phyloP scores from a whole-genome alignment of 2,329 filamentous ascomycete genomes.

The Mollisia scopiformis region DNA sequence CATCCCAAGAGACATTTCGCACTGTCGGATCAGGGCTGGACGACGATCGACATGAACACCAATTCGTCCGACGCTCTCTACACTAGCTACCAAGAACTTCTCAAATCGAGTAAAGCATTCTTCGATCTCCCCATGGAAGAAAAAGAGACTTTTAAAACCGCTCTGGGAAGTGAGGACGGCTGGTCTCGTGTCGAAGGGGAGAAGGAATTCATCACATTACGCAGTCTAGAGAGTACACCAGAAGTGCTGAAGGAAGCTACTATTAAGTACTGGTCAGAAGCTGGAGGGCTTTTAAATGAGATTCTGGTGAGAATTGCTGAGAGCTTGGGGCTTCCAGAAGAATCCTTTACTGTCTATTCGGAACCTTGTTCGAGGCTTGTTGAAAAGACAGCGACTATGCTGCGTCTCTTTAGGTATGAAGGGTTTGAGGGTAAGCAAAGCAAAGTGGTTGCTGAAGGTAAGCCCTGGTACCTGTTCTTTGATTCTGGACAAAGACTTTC shows the following conservation, averaged over 20 bases:
- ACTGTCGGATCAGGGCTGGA: conserved; percentile 30
- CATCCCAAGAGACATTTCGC: conserved; percentile 21
- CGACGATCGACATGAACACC: conserved; percentile 23
- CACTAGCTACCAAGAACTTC: conserved; percentile 21
- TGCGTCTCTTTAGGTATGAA: conserved; percentile 33
- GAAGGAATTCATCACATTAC: conserved; percentile 33
- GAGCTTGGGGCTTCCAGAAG: conserved; percentile 27
- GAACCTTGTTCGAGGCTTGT: conserved; percentile 23
- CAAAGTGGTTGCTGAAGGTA: conserved; percentile 32
- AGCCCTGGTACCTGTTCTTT: background rate
- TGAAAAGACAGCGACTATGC: conserved; percentile 27
- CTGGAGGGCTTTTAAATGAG: conserved; percentile 24
- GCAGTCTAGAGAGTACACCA: conserved; percentile 23
- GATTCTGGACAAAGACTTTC: background rate
- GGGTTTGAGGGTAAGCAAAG: conserved; percentile 15
- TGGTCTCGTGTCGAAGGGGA: conserved; percentile 32
- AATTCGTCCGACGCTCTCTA: conserved; percentile 17
- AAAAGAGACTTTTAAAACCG: conserved; percentile 27
- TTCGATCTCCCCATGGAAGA: conserved; percentile 26
- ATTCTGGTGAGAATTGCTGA: conserved; percentile 23
- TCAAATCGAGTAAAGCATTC: conserved; percentile 27
- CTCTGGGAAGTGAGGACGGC: conserved; percentile 28
- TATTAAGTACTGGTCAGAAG: conserved; percentile 23
- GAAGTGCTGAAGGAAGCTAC: conserved; percentile 23
- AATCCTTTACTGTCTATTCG: conserved; percentile 26